Evolutionary conservation across 495 filamentous ascomycete species (phyloP), one percentile per base, ranked within the genome.

Genomic region (Acidomyces sp.): DNA sequence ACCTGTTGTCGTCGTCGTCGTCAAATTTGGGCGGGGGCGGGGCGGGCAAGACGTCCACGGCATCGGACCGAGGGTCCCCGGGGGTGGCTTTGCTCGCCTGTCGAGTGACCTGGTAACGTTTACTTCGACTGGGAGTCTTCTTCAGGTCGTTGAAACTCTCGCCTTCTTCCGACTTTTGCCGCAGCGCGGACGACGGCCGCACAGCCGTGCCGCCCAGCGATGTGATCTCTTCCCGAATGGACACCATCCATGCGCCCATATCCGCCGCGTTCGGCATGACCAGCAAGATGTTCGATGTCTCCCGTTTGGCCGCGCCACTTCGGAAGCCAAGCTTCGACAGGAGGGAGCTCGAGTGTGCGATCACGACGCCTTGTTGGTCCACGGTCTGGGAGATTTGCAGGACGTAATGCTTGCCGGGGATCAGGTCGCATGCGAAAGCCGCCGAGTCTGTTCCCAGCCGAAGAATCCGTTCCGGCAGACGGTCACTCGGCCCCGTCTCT

Each of bases 401-500:
- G 2, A 97, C 90, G 75, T 79, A 94, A 49, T 88, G 90, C 45
- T 78, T 80, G 18, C 90, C 90, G 0, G 87, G 85, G 46, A 97
- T 90, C 2, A 80, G 73, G 60, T 97, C 90, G 49, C 78, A 93
- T 0, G 82, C 90, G 64, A 93, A 97, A 15, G 90, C 90, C 10
- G 85, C 85, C 4, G 90, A 93, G 13, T 84, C 74, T 43, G 79
- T 80, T 1, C 80, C 81, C 19, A 97, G 64, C 25, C 81, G 78
- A 50, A 96, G 63, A 51, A 90, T 71, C 61, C 82, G 87, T 61
- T 97, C 90, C 0, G 90, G 90, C 0, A 85, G 53, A 33, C 90
- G 69, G 55, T 94, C 80, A 54, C 77, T 77, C 26, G 75, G 64
- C 3, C 90, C 92, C 13, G 82, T 74, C 7, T 78, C 85, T 7